Percentiles rank a stretch among this genome's conserved stretches.
phyloP scores from a whole-genome alignment of 257 asterid genomes.

The Solanum clarkiae region DNA sequence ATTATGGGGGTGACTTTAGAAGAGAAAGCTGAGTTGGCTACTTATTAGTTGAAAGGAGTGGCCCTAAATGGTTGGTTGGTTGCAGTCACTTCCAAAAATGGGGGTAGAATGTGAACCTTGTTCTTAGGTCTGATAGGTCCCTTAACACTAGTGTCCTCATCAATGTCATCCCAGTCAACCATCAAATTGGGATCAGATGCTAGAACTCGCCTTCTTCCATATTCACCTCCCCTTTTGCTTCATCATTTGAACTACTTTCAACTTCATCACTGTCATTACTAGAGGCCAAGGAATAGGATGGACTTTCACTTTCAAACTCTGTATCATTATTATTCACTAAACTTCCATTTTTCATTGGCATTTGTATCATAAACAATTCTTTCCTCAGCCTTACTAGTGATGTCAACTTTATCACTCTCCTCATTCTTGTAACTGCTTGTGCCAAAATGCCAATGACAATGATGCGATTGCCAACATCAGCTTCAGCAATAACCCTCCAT shows the following conservation, averaged over 20 bases:
- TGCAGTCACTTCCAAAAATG: constrained; percentile 63
- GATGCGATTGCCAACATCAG: neutral
- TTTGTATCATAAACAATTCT: neutral
- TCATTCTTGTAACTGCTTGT: neutral
- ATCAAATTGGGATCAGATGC: constrained; percentile 42
- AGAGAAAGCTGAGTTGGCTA: no score
- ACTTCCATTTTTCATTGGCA: neutral
- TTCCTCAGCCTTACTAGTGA: neutral
- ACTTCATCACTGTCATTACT: constrained; percentile 13
- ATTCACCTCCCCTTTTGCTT: constrained; percentile 5
- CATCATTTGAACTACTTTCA: neutral
- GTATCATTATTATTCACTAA: constrained; percentile 6
- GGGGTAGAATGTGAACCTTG: constrained; percentile 72
- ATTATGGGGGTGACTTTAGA: no score
- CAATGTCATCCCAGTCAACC: constrained; percentile 61
- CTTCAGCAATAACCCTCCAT: neutral
- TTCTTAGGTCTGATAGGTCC: constrained; percentile 64
- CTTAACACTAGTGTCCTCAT: constrained; percentile 6
- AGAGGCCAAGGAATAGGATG: constrained; percentile 24
- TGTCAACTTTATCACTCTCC: neutral
- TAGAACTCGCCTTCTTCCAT: constrained; percentile 64
- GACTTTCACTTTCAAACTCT: constrained; percentile 22
- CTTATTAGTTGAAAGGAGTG: no score
- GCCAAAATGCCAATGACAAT: neutral
- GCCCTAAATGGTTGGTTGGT: neutral